phyloP scores from a whole-genome alignment of 768 basidiomycete species.

The Phanerochaete carnosa region DNA sequence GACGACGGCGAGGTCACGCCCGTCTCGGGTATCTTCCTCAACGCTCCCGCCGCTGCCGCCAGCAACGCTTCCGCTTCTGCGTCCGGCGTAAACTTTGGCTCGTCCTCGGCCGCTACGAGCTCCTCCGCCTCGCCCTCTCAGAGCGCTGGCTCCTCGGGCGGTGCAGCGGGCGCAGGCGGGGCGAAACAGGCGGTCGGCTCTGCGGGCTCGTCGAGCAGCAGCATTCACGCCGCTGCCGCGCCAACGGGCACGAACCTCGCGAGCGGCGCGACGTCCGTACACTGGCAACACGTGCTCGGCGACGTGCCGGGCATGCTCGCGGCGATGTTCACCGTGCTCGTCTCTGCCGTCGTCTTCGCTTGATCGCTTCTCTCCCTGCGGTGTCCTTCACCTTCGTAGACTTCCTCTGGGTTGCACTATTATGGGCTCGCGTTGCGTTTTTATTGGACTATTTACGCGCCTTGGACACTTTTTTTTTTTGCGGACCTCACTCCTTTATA shows the following conservation, averaged over 20 bases:
- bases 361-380: too few species aligned
- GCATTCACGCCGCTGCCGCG: not conserved
- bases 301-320: conserved; percentile 4
- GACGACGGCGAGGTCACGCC: conserved; percentile 11
- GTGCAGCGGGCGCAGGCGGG: not conserved
- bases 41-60: not conserved
- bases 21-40: conserved; percentile 3
- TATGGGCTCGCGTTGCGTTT: too few species aligned
- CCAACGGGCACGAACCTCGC: not conserved
- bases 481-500: too few species aligned
- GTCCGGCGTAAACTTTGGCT: not conserved
- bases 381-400: too few species aligned
- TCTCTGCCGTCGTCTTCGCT: conserved; percentile 6
- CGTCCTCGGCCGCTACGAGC: not conserved
- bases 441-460: too few species aligned
- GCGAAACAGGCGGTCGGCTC: conserved; percentile 1
- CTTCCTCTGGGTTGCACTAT: too few species aligned
- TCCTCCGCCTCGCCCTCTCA: not conserved
- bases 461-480: too few species aligned
- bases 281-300: not conserved
- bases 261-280: conserved; percentile 1
- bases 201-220: not conserved
- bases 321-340: conserved; percentile 1
- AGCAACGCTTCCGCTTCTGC: conserved; percentile 1
- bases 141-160: not conserved